Conservation (phyloP, 73 alveolate genomes). For the Paramecium caudatum region DNA sequence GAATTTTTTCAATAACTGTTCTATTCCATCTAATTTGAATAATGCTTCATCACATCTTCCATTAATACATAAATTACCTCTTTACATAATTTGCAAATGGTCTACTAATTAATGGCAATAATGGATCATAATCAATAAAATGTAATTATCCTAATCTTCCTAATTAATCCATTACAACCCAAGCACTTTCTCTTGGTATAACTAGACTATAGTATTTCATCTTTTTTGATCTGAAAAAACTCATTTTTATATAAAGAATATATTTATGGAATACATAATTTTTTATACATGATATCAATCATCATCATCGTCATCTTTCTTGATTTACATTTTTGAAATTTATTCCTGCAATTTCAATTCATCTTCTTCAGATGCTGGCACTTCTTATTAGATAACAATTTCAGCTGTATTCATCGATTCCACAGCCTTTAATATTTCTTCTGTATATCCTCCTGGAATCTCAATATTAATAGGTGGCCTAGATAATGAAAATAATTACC, state of each 20-base stretch:
- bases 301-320: slow-evolving; percentile 60
- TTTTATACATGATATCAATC: slow-evolving; percentile 19
- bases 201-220: slow-evolving; percentile 94
- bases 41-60: slow-evolving; percentile 87
- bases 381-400: slow-evolving; percentile 37
- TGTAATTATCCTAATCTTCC: slow-evolving; percentile 78
- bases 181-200: slow-evolving; percentile 95
- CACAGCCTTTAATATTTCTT: slow-evolving; percentile 4
- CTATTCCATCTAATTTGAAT: slow-evolving; percentile 72
- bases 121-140: slow-evolving; percentile 64
- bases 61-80: slow-evolving; percentile 15
- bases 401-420: slow-evolving; percentile 37
- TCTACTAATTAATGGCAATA: slow-evolving; percentile 47
- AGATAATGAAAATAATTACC: slow-evolving; percentile 30
- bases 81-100: slow-evolving; percentile 68
- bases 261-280: slow-evolving; percentile 50
- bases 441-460: slow-evolving; percentile 63
- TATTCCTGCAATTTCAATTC: slow-evolving; percentile 1
- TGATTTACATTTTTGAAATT: not conserved
- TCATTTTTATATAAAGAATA: slow-evolving; percentile 78
- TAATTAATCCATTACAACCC: slow-evolving; percentile 90
- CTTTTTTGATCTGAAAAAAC: slow-evolving; percentile 90
- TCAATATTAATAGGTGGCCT: slow-evolving; percentile 66
- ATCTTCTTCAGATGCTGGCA: slow-evolving; percentile 21
- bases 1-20: slow-evolving; percentile 73